Evolutionary conservation across 441 rosid species (phyloP).

Genomic region (Gossypium armourianum): DNA sequence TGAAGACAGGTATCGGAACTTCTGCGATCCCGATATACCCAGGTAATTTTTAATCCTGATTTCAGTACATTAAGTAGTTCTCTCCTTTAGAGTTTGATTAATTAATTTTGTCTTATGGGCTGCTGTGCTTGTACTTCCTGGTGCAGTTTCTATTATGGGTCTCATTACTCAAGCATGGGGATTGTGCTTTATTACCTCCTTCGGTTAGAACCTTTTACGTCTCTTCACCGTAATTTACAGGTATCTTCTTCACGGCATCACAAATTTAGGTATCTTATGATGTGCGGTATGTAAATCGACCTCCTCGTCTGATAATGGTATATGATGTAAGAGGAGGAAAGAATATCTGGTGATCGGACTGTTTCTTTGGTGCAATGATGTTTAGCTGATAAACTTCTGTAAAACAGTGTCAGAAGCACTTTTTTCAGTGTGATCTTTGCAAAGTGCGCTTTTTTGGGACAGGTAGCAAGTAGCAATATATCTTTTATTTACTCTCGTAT

Average conservation of each 20-base stretch:
- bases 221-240: slow-evolving; percentile 96
- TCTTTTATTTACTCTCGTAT: background rate
- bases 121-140: slow-evolving; percentile 18
- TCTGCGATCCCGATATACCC: slow-evolving; percentile 97
- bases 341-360: background rate
- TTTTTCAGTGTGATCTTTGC: background rate
- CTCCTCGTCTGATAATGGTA: background rate
- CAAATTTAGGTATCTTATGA: background rate
- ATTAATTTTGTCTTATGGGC: slow-evolving; percentile 17
- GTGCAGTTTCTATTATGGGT: slow-evolving; percentile 93
- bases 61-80: slow-evolving; percentile 8
- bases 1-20: slow-evolving; percentile 86
- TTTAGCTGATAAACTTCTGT: background rate
- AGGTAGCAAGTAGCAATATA: background rate
- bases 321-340: background rate
- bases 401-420: background rate
- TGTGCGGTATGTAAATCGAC: background rate
- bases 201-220: slow-evolving; percentile 92
- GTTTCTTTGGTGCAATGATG: background rate
- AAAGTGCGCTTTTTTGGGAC: background rate
- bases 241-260: slow-evolving; percentile 30
- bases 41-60: slow-evolving; percentile 38
- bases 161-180: slow-evolving; percentile 99
- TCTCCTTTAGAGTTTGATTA: background rate
- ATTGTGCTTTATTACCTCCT: slow-evolving; percentile 92